These are phyloP conservation scores for Lasiodiplodia sp. DNA, from an alignment of 2,329 filamentous ascomycete genomes.

Conservation along the genomic window DNA sequence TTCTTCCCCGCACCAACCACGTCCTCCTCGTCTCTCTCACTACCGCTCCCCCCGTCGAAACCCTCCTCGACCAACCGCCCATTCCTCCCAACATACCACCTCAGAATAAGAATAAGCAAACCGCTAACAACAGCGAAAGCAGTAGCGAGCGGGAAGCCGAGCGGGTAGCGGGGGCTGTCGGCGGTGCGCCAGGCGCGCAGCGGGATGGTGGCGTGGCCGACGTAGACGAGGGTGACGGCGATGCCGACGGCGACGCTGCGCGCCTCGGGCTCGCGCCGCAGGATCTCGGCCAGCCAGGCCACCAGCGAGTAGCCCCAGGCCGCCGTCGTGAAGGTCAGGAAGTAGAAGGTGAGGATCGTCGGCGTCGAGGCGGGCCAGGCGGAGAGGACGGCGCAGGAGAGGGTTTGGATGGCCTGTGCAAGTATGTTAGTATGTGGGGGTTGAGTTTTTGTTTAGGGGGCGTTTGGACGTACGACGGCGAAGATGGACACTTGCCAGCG, in stretches of 20 bases:
- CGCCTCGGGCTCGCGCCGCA: slow-evolving; percentile 32
- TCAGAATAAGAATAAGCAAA: neutral
- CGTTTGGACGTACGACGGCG: slow-evolving; percentile 9
- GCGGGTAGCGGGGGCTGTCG: slow-evolving; percentile 27
- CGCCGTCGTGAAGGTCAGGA: slow-evolving; percentile 31
- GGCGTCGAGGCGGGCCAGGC: slow-evolving; percentile 29
- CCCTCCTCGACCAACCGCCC: neutral
- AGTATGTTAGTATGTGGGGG: too few relatives aligned
- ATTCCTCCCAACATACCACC: neutral
- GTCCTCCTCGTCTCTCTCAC: neutral
- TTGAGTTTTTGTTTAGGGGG: neutral
- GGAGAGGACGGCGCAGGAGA: slow-evolving; percentile 28
- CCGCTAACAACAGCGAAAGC: slow-evolving; percentile 10
- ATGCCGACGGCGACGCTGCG: slow-evolving; percentile 30
- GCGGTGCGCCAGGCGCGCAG: slow-evolving; percentile 29
- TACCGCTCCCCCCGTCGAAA: neutral
- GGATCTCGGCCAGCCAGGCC: slow-evolving; percentile 32
- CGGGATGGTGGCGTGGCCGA: slow-evolving; percentile 32
- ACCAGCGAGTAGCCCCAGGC: slow-evolving; percentile 30
- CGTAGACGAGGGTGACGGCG: slow-evolving; percentile 22
- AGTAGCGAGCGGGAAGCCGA: slow-evolving; percentile 16
- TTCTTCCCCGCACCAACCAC: neutral
- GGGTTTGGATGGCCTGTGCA: slow-evolving; percentile 8
- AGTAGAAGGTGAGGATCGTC: slow-evolving; percentile 31
- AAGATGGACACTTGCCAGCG: slow-evolving; percentile 31